phyloP scores from a whole-genome alignment of 345 rosid species.

The Isatis tinctoria region DNA sequence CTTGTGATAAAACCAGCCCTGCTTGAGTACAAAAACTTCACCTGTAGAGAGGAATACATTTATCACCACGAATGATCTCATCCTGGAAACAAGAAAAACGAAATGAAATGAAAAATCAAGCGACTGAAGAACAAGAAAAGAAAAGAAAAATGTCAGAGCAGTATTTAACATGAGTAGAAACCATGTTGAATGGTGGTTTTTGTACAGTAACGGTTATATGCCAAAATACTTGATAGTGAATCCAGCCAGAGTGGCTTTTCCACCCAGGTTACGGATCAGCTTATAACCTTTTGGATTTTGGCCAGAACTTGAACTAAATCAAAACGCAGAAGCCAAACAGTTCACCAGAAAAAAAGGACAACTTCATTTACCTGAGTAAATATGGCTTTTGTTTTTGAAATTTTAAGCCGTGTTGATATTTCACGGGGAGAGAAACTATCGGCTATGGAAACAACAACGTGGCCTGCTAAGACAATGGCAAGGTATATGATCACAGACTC shows the following conservation, averaged over 20 bases:
- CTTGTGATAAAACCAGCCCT: not conserved
- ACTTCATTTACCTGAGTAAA: slow-evolving; percentile 70
- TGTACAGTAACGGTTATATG: not conserved
- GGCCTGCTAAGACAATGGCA: slow-evolving; percentile 85
- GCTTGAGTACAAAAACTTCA: slow-evolving; percentile 37
- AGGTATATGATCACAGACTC: slow-evolving; percentile 84
- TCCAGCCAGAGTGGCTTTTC: not conserved
- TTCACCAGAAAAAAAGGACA: not conserved
- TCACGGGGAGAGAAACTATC: slow-evolving; percentile 89
- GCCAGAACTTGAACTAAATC: slow-evolving; percentile 6
- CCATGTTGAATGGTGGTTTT: not conserved
- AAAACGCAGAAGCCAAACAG: not conserved
- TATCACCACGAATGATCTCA: slow-evolving; percentile 78
- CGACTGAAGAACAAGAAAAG: not conserved
- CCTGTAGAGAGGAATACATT: slow-evolving; percentile 87
- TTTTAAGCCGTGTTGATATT: slow-evolving; percentile 82
- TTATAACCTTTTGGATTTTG: not conserved
- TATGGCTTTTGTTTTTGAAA: slow-evolving; percentile 82
- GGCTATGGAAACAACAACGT: slow-evolving; percentile 89
- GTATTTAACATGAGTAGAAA: not conserved
- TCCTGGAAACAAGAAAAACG: slow-evolving; percentile 45
- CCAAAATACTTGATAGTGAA: not conserved
- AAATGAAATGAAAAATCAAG: slow-evolving; percentile 8
- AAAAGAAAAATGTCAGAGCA: not conserved
- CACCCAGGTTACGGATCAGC: not conserved